Base-by-base conservation (phyloP, 805 yeast species). In the Yarrowia keelungensis region DNA sequence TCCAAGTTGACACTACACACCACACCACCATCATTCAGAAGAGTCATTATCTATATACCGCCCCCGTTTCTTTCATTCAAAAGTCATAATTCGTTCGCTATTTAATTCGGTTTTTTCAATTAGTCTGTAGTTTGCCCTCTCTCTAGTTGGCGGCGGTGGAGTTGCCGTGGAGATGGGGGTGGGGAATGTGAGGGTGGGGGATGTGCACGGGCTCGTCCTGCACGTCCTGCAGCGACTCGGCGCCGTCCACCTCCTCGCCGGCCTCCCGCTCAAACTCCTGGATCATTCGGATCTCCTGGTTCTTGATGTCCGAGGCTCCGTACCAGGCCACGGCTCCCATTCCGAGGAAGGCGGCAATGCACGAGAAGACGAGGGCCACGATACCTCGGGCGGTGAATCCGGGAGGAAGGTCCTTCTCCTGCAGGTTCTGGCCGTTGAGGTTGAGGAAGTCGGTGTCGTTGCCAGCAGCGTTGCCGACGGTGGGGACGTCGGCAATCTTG, bases 351-450 rank as follows among this genome's bases (percentile, higher is more conserved):
- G 95, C 99, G 62, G 97, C 86, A 73, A 94, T 75, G 83, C 91
- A 86, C 8, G 97, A 91, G 84, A 95, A 94, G 19, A 89, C 94
- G 79, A 95, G 81, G 12, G 98, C 98, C 67, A 94, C 97, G 77
- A 89, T 88, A 82, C 99, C 99, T 77, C 89, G 88, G 69, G 97
- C 91, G 64, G 98, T 94, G 86, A 95, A 95, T 19, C 98, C 98
- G 54, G 83, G 76, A 56, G 98, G 98, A 75, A 95, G 84, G 50
- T 80, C 73, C 72, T 82, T 81, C 42, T 72, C 81, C 81, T 93
- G 98, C 47, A 84, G 82, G 77, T 89, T 88, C 81, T 91, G 87
- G 71, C 96, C 96, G 11, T 83, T 78, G 73, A 95, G 83, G 78
- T 94, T 88, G 69, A 86, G 76, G 73, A 75, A 75, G 81, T 81